A percentile compares a stretch with the other conserved stretches of the same genome.
phyloP scores from a whole-genome alignment of 1,284 basidiomycete species.

The Wallemia ichthyophaga region DNA sequence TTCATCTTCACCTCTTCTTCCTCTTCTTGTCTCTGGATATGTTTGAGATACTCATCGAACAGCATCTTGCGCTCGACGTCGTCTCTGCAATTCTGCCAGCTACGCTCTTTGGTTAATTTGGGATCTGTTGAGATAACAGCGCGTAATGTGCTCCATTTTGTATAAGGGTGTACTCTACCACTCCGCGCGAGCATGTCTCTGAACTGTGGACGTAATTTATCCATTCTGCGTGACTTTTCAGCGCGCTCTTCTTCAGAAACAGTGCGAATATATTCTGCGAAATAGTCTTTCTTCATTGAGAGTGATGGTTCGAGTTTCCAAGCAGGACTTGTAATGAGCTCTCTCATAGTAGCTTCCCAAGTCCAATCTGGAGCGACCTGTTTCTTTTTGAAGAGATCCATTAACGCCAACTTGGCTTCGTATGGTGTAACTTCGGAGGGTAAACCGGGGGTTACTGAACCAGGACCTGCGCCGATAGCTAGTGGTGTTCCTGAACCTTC shows the following conservation, averaged over 20 bases:
- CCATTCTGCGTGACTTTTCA: slow-evolving; percentile 43
- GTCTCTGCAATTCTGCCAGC: slow-evolving; percentile 56
- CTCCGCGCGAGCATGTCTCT: slow-evolving; percentile 54
- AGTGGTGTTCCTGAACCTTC: not conserved
- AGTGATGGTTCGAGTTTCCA: slow-evolving; percentile 82
- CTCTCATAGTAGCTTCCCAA: slow-evolving; percentile 94
- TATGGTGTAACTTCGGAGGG: slow-evolving; percentile 19
- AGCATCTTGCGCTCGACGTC: slow-evolving; percentile 53
- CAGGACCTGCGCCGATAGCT: not conserved
- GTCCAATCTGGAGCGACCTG: slow-evolving; percentile 75
- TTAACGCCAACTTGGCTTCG: slow-evolving; percentile 81
- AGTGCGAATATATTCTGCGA: slow-evolving; percentile 37
- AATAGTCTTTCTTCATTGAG: slow-evolving; percentile 75
- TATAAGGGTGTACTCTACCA: slow-evolving; percentile 57
- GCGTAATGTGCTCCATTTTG: slow-evolving; percentile 36
- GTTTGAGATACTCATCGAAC: slow-evolving; percentile 61
- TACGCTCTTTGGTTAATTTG: slow-evolving; percentile 47
- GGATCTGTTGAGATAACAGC: slow-evolving; percentile 25
- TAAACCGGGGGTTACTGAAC: not conserved
- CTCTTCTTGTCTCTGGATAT: slow-evolving; percentile 60
- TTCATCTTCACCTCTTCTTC: slow-evolving; percentile 43
- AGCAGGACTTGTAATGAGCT: slow-evolving; percentile 86
- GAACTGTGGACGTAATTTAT: slow-evolving; percentile 50
- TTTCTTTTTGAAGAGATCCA: slow-evolving; percentile 54
- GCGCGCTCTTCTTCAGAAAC: slow-evolving; percentile 37